Evolutionary conservation across 305 asterid species (phyloP).

Genomic region (Ajuga reptans): DNA sequence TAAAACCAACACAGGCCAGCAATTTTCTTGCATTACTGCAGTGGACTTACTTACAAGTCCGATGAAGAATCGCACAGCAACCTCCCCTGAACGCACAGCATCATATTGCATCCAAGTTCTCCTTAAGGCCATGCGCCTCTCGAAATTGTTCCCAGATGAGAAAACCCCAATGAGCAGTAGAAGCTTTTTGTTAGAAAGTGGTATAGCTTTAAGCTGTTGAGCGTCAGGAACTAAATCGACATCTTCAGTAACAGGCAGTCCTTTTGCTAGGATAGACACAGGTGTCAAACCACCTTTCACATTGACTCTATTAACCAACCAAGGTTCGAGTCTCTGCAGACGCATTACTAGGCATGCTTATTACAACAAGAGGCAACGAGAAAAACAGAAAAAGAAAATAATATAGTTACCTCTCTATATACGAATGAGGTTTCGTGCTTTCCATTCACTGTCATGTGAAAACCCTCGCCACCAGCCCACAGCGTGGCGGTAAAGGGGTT

Average conservation of each 20-base stretch:
- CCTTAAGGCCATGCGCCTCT: conserved; percentile 87
- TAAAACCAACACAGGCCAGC: neutral
- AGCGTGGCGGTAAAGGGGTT: conserved; percentile 79
- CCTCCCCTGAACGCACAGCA: conserved; percentile 63
- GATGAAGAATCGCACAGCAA: conserved; percentile 81
- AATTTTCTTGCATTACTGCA: neutral
- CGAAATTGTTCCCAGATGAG: conserved; percentile 83
- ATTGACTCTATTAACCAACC: conserved; percentile 62
- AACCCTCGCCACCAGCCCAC: conserved; percentile 88
- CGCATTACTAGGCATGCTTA: neutral
- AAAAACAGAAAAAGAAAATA: neutral
- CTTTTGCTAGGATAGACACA: conserved; percentile 69
- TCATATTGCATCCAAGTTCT: conserved; percentile 93
- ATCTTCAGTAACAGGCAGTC: conserved; percentile 67
- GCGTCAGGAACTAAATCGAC: conserved; percentile 47
- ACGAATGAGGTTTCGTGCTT: conserved; percentile 86
- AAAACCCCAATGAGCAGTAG: conserved; percentile 68
- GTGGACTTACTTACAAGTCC: conserved; percentile 68
- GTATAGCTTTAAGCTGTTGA: conserved; percentile 55
- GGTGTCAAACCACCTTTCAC: conserved; percentile 61
- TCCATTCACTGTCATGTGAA: conserved; percentile 90
- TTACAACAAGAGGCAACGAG: neutral
- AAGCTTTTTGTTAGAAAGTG: conserved; percentile 43
- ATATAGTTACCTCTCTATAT: conserved; percentile 51
- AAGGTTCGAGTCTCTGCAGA: conserved; percentile 85